Evolutionary conservation across 345 rosid genomes (phyloP).

Genomic region (Schrenkiella parvula): DNA sequence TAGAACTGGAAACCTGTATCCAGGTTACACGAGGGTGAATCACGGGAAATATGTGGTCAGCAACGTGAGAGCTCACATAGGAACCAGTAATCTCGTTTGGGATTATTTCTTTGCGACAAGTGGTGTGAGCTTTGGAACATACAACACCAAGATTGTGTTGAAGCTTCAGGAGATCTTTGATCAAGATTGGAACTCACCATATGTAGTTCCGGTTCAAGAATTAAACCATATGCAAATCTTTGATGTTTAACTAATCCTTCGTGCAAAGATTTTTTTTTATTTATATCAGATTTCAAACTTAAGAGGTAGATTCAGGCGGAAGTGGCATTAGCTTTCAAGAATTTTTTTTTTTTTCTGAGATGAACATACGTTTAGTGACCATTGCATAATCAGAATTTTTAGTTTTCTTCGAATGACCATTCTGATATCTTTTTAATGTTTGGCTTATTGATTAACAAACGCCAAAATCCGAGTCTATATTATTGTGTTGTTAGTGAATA

Average conservation of each 20-base stretch:
- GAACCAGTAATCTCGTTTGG: slow-evolving; percentile 84
- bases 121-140: slow-evolving; percentile 77
- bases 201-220: slow-evolving; percentile 55
- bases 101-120: slow-evolving; percentile 85
- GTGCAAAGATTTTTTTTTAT: neutral
- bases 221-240: no score
- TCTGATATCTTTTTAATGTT: no score
- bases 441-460: no score
- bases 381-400: neutral
- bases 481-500: no score
- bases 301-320: neutral
- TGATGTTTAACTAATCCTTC: neutral
- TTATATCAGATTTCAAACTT: neutral
- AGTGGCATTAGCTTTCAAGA: neutral
- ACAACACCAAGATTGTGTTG: slow-evolving; percentile 51
- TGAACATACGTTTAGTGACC: neutral
- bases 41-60: slow-evolving; percentile 82
- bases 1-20: slow-evolving; percentile 61
- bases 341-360: neutral
- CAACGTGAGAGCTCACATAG: slow-evolving; percentile 64
- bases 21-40: slow-evolving; percentile 63
- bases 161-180: slow-evolving; percentile 78
- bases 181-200: slow-evolving; percentile 80
- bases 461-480: no score
- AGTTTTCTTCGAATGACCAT: neutral